Evolutionary conservation across 768 basidiomycete species (phyloP).

Genomic region (Kwoniella pini): DNA sequence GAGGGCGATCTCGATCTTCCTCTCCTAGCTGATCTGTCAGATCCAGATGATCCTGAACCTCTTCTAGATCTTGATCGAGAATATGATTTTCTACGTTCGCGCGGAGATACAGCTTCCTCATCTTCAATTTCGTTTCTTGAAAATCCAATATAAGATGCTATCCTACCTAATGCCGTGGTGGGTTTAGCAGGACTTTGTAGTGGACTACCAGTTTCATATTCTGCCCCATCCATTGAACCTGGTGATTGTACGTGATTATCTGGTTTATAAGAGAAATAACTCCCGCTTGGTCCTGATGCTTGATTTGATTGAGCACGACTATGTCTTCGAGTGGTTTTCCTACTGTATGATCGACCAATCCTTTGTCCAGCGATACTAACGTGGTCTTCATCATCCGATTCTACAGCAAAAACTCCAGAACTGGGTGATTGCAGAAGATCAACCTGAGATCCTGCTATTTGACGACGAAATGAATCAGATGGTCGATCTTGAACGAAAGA

Average conservation of each 20-base stretch:
- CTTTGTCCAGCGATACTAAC: neutral
- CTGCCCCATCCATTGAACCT: neutral
- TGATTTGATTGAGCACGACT: slow-evolving; percentile 8
- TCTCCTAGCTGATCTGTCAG: slow-evolving; percentile 15
- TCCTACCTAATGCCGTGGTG: slow-evolving; percentile 32
- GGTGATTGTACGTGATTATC: slow-evolving; percentile 9
- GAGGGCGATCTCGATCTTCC: slow-evolving; percentile 23
- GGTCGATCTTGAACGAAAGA: slow-evolving; percentile 30
- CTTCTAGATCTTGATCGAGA: slow-evolving; percentile 35
- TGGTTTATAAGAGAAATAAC: slow-evolving; percentile 30
- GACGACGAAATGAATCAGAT: slow-evolving; percentile 16
- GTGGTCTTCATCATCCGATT: slow-evolving; percentile 43
- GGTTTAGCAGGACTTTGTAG: slow-evolving; percentile 29
- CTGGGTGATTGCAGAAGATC: slow-evolving; percentile 35
- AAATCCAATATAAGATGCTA: slow-evolving; percentile 48
- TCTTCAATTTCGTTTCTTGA: slow-evolving; percentile 33
- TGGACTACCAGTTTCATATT: slow-evolving; percentile 7
- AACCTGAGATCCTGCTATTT: slow-evolving; percentile 27
- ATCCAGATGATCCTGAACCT: slow-evolving; percentile 37
- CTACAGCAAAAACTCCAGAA: slow-evolving; percentile 38
- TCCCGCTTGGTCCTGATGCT: neutral
- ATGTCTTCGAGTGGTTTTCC: slow-evolving; percentile 25
- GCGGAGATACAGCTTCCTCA: slow-evolving; percentile 32
- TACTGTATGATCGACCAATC: slow-evolving; percentile 13
- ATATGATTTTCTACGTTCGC: slow-evolving; percentile 21